A percentile compares a stretch with the other conserved stretches of the same genome.
Evolutionary conservation across 2,329 filamentous ascomycete genomes (phyloP).

Genomic region (Albifimbria verrucaria): DNA sequence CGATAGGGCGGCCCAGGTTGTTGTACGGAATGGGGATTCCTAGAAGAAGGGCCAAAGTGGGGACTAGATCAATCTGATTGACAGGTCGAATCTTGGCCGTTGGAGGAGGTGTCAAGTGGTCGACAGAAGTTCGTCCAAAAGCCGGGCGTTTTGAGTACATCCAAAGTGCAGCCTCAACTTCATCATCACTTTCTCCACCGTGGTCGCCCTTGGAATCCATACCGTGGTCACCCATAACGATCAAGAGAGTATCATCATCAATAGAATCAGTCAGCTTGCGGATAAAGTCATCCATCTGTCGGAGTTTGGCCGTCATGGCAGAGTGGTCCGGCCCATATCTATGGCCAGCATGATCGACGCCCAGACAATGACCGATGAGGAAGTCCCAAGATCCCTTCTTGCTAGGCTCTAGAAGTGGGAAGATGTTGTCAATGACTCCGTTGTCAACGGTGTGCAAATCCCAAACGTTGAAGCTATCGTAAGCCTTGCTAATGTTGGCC

Average conservation of each 20-base stretch:
- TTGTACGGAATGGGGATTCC: slow-evolving; percentile 95
- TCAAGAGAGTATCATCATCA: slow-evolving; percentile 81
- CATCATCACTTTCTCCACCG: slow-evolving; percentile 95
- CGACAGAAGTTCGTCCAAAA: slow-evolving; percentile 73
- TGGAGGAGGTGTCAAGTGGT: slow-evolving; percentile 54
- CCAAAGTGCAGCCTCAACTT: slow-evolving; percentile 92
- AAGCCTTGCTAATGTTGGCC: slow-evolving; percentile 77
- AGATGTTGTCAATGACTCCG: slow-evolving; percentile 86
- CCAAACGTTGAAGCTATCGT: slow-evolving; percentile 98
- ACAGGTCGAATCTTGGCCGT: slow-evolving; percentile 74
- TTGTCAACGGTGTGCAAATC: slow-evolving; percentile 96
- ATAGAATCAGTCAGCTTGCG: slow-evolving; percentile 66
- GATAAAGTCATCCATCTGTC: slow-evolving; percentile 85
- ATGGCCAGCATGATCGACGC: slow-evolving; percentile 95
- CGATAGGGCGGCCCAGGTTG: slow-evolving; percentile 87
- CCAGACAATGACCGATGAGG: slow-evolving; percentile 90
- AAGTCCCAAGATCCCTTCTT: slow-evolving; percentile 80
- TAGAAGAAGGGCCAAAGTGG: slow-evolving; percentile 81
- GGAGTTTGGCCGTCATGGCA: slow-evolving; percentile 86
- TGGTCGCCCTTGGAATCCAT: slow-evolving; percentile 98
- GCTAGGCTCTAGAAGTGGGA: slow-evolving; percentile 69
- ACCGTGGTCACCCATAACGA: slow-evolving; percentile 98
- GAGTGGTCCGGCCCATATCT: slow-evolving; percentile 90
- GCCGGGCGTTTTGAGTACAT: slow-evolving; percentile 90
- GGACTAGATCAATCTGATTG: slow-evolving; percentile 91